Conservation (phyloP, 73 alveolate genomes). For the Tetrahymena thermophila region DNA sequence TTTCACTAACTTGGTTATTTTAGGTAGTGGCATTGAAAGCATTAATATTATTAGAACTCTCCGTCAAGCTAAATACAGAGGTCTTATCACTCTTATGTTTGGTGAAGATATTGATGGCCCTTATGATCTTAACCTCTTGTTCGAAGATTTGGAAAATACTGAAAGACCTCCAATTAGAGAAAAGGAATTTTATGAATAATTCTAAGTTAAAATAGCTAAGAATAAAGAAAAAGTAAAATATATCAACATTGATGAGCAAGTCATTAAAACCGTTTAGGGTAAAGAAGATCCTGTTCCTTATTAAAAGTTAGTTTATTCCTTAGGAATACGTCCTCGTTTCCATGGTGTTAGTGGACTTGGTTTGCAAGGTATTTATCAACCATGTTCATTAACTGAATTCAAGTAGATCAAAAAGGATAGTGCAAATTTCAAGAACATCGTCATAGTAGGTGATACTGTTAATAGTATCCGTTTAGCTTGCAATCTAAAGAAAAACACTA, state of each 20-base stretch:
- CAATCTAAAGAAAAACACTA: not conserved
- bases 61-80: not conserved
- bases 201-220: not conserved
- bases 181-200: not conserved
- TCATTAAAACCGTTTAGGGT: not conserved
- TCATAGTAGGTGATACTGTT: not conserved
- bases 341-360: not conserved
- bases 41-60: not conserved
- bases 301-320: not conserved
- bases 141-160: not conserved
- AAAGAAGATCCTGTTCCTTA: not conserved
- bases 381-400: not conserved
- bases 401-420: not conserved
- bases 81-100: not conserved
- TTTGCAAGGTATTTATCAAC: not conserved
- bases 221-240: not conserved
- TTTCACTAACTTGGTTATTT: not conserved
- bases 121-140: not conserved
- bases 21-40: not conserved
- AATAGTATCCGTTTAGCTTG: not conserved
- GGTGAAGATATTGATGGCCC: not conserved
- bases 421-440: not conserved
- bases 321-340: constrained; percentile 1
- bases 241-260: not conserved
- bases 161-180: not conserved